Conservation (phyloP, 2,329 filamentous ascomycete species). For the Gnomoniopsis smithogilvyi region DNA sequence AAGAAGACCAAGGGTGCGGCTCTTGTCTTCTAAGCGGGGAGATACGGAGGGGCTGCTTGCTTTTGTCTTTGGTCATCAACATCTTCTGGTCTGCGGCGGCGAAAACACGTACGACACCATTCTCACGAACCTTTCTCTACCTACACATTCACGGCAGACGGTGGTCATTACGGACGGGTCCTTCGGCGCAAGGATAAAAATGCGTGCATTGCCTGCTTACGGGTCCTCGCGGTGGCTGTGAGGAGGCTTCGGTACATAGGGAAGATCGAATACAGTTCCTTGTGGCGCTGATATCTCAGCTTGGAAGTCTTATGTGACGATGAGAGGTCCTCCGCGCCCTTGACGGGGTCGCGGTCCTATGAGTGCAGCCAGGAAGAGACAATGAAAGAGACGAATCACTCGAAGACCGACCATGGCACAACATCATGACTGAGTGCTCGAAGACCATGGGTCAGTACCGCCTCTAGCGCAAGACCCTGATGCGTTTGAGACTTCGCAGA, state of each 20-base stretch:
- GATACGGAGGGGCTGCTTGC: neutral
- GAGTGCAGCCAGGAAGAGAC: conserved; percentile 8
- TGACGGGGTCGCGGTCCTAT: conserved; percentile 4
- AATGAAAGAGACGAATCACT: conserved; percentile 15
- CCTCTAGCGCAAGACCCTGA: neutral
- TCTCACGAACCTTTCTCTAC: conserved; percentile 17
- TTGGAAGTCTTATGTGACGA: conserved; percentile 9
- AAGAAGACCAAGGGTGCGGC: conserved; percentile 99
- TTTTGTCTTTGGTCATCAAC: conserved; percentile 16
- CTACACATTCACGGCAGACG: conserved; percentile 14
- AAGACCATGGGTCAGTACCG: neutral
- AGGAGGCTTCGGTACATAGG: conserved; percentile 18
- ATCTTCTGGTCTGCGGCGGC: conserved; percentile 18
- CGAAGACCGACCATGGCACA: neutral
- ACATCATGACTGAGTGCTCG: neutral
- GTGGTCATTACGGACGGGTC: conserved; percentile 20
- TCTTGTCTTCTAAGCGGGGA: conserved; percentile 87
- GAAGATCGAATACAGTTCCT: conserved; percentile 16
- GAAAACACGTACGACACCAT: conserved; percentile 12
- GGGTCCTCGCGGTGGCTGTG: conserved; percentile 18
- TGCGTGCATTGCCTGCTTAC: conserved; percentile 19
- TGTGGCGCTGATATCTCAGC: conserved; percentile 15
- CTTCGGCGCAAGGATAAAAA: conserved; percentile 20
- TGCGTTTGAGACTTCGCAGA: neutral
- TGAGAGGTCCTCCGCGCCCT: conserved; percentile 8